Evolutionary conservation across 495 filamentous ascomycete species (phyloP).

Genomic region (Penicillium flavigenum): DNA sequence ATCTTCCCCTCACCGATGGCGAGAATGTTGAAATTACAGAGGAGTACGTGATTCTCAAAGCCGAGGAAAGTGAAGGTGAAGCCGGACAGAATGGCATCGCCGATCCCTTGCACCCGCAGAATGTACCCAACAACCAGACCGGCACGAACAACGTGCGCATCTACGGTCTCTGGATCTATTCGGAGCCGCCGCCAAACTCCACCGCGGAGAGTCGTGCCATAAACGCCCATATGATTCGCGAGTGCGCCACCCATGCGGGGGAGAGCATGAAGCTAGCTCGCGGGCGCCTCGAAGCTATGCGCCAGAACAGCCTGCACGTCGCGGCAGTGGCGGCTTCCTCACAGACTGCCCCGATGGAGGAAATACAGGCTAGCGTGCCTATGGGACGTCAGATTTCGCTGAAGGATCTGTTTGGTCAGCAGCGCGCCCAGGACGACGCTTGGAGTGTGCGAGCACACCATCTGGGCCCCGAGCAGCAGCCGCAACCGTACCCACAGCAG

Average conservation of each 20-base stretch:
- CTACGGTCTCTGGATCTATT: conserved; percentile 66
- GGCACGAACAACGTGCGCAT: conserved; percentile 34
- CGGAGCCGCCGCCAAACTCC: conserved; percentile 53
- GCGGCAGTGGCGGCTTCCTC: conserved; percentile 35
- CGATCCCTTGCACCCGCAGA: conserved; percentile 21
- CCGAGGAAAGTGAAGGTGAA: conserved; percentile 26
- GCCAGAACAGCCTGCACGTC: conserved; percentile 39
- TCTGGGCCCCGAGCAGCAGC: conserved; percentile 19
- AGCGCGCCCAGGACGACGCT: conserved; percentile 51
- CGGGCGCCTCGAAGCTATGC: conserved; percentile 41
- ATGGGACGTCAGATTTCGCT: conserved; percentile 56
- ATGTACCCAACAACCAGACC: conserved; percentile 11
- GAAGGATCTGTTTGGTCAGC: conserved; percentile 56
- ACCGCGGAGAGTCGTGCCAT: conserved; percentile 52
- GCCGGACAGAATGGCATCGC: conserved; percentile 16
- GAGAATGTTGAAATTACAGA: conserved; percentile 60
- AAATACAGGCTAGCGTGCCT: conserved; percentile 38
- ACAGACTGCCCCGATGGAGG: conserved; percentile 32
- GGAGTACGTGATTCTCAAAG: conserved; percentile 60
- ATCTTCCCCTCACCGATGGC: conserved; percentile 46
- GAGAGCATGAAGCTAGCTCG: conserved; percentile 45
- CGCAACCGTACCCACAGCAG: conserved; percentile 12
- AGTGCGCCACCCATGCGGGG: conserved; percentile 54
- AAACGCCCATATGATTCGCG: conserved; percentile 53
- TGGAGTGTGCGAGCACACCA: conserved; percentile 52